Evolutionary conservation across 2,329 filamentous ascomycete species (phyloP).

Genomic region (Cladosporium cucumerinum): DNA sequence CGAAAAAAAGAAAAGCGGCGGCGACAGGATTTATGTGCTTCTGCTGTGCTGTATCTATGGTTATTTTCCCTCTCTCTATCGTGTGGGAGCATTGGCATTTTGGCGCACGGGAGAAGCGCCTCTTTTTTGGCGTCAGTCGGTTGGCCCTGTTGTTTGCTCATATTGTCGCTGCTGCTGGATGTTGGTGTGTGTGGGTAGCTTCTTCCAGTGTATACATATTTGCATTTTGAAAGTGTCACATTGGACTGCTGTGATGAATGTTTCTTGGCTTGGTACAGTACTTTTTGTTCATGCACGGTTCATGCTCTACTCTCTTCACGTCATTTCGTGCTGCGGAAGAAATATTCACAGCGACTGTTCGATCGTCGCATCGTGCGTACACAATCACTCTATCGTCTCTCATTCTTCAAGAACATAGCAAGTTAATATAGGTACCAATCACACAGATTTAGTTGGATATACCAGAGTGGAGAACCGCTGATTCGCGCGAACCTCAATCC

Average conservation of each 20-base stretch:
- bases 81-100: not conserved
- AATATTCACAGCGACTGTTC: too few relatives aligned
- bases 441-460: not conserved
- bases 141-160: not conserved
- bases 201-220: conserved; percentile 2
- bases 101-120: not conserved
- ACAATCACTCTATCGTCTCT: not conserved
- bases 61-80: not conserved
- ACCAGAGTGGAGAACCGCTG: not conserved
- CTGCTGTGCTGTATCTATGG: not conserved
- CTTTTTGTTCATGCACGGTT: not conserved
- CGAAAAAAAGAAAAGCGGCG: not conserved
- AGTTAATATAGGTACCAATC: too few relatives aligned
- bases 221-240: not conserved
- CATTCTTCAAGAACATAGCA: not conserved
- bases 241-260: not conserved
- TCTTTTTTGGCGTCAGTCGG: not conserved
- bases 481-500: not conserved
- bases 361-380: not conserved
- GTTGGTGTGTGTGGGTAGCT: not conserved
- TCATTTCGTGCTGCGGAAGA: not conserved
- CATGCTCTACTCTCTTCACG: not conserved
- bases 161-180: not conserved
- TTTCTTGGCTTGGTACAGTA: not conserved
- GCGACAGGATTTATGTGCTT: too few relatives aligned